Evolutionary conservation across 1,284 basidiomycete species (phyloP), one percentile per base, ranked within the genome.

Genomic region (Binderoboletus segoi): DNA sequence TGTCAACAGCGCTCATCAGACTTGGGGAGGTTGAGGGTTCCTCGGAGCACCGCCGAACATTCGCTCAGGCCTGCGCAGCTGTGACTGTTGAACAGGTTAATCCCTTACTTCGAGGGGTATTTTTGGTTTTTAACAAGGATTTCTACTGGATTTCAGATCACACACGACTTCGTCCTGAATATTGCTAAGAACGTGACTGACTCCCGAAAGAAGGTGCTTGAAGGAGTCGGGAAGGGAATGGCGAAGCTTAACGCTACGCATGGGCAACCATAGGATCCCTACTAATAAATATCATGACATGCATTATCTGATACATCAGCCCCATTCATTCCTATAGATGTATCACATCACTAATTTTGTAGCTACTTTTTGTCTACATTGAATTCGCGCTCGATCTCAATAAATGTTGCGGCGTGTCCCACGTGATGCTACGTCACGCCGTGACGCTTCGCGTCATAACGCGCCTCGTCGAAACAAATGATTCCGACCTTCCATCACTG

Each of bases 221-320:
- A 89, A 55, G 89, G 88, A 33, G 74, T 86, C 44, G 84, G 82
- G 23, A 90, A 87, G 67, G 89, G 89, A 26, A 77, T 89, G 54
- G 66, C 69, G 30, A 82, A 83, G 48, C 67, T 89, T 41, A 78
- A 77, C 64, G 75, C 79, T 38, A 75, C 74, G 20, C 80, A 86
- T 57, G 70, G 64, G 37, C 62, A 74, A 57, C 38, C 58, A 57
- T 73, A 48, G 58, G 35, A 43, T 44, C 28, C 2, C 47, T 20
- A 42, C 32, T 26, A 28, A n/a, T 42, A 53, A 5, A 30, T 24
- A 54, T 44, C 47, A 54, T n/a, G 13, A 18, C 46, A 58, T 52
- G 48, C 46, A 65, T 58, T 58, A 38, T 38, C 15, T 38, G 37
- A 37, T 37, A n/a, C 33, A 51, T 50, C 47, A 70, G 16, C 68